Evolutionary conservation across 2,329 filamentous ascomycete genomes (phyloP), one percentile per base, ranked within the genome.

Genomic region (Fusarium sp.): DNA sequence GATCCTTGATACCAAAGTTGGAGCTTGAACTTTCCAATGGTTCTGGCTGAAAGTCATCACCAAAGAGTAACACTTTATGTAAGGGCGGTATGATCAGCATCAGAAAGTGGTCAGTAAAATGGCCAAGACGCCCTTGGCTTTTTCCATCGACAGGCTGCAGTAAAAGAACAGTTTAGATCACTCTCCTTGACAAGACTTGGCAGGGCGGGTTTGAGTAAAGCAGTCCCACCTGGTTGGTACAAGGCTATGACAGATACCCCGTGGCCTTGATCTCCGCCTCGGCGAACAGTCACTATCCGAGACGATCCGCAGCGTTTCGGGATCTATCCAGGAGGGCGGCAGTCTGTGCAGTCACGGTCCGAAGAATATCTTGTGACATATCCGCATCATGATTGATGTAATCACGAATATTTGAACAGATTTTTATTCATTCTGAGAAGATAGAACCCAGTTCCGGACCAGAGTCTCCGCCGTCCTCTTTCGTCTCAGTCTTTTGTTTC

Each of bases 401-500:
- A 20, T 3, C 2, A 46, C 6, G 18, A 25, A 16, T 10, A 22
- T 27, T 20, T 60, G n/a, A 29, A 44, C 22, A 16, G 20, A 41
- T 30, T 40, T 8, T 48, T 62, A 45, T 63, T 56, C 62, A 71
- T 63, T 72, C 69, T 46, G 49, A 65, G 70, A 78, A 78, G 16
- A 78, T 72, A 12, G 68, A 74, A 4, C 65, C 74, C 51, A 79
- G 51, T 25, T 79, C 77, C 41, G 75, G 76, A 22, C 65, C 74
- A 45, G 76, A 78, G 30, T 59, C 54, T 46, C 56, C 68, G n/a
- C 69, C 60, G 15, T 58, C 54, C 4, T 62, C 58, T 18, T 56
- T 45, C n/a, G 65, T 56, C 10, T 56, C 45, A 10, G 44, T 38
- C 20, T 24, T 41, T 12, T n/a, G 46, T n/a, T 70, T 54, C 9